Evolutionary conservation across 257 asterid species (phyloP), one percentile per base, ranked within the genome.

Genomic region (Plectranthus barbatus): DNA sequence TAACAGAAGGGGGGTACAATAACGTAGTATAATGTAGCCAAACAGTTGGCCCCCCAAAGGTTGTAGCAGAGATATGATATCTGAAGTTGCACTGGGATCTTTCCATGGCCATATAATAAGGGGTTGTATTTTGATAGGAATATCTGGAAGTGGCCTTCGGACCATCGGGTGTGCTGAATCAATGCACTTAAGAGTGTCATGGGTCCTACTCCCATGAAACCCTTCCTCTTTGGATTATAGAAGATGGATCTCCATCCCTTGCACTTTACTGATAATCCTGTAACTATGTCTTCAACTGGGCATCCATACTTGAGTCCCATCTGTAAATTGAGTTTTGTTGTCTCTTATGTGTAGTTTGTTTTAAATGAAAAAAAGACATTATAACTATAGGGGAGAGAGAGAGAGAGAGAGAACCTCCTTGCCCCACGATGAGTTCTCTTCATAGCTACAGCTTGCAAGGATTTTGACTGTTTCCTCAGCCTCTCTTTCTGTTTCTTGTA

Each of bases 401-500:
- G n/a, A n/a, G n/a, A n/a, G n/a, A n/a, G n/a, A n/a, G n/a, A n/a
- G n/a, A n/a, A n/a, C n/a, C 64, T 58, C 64, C 39, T 58, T 58
- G 37, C 64, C 64, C 64, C 64, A 58, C 21, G 65, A 23, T 41
- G 65, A 59, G 65, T 59, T 59, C 39, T 59, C 65, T 7, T 59
- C 52, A 23, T 59, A 59, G 24, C 10, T 59, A n/a, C 52, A 41
- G 40, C 7, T 21, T 13, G 65, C 52, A 59, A 59, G 48, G 19
- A 42, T 13, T 23, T 21, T 40, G 24, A 33, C n/a, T 7, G 40
- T 59, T 41, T 59, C 65, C 23, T 20, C 52, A 21, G 41, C 52
- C 4, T 6, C n/a, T 39, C 20, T 59, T 41, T 1, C 52, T 40
- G 52, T 13, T 41, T 39, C 12, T 4, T 1, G 20, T 7, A 19